These are phyloP conservation scores for Lactarius pseudohatsudake DNA, from an alignment of 768 basidiomycete species.

Conservation along the genomic window DNA sequence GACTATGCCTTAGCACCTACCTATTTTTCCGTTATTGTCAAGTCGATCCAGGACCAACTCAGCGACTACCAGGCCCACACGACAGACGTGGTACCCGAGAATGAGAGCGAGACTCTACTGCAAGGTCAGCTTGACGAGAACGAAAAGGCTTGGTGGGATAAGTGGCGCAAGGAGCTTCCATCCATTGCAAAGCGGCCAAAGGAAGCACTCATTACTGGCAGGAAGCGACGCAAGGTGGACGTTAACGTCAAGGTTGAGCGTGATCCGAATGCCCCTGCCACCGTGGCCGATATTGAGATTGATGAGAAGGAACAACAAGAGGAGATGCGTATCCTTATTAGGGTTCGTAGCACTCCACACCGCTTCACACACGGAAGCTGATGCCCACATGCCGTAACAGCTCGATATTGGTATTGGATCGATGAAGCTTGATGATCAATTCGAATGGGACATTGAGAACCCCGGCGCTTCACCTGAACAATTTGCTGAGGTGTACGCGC, in stretches of 20 bases:
- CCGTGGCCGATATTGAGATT: constrained; percentile 61
- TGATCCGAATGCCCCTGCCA: constrained; percentile 38
- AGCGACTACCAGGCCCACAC: constrained; percentile 74
- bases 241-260: constrained; percentile 28
- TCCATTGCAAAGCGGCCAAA: constrained; percentile 35
- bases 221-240: constrained; percentile 30
- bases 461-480: constrained; percentile 81
- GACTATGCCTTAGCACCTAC: constrained; percentile 76
- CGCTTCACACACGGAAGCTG: constrained; percentile 8
- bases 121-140: constrained; percentile 51
- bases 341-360: constrained; percentile 50
- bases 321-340: constrained; percentile 90
- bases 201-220: constrained; percentile 18
- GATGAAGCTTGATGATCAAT: constrained; percentile 92
- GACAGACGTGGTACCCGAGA: constrained; percentile 41
- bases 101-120: constrained; percentile 42
- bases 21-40: constrained; percentile 67
- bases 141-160: constrained; percentile 64
- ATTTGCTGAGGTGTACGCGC: constrained; percentile 84
- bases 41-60: constrained; percentile 86
- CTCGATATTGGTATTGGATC: constrained; percentile 94
- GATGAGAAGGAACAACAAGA: constrained; percentile 69
- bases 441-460: constrained; percentile 96
- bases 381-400: constrained; percentile 41
- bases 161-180: constrained; percentile 61